Percentiles rank a stretch among this genome's conserved stretches.
These are phyloP conservation scores for Lactarius sanguifluus DNA, from an alignment of 768 basidiomycete species.

Conservation along the genomic window DNA sequence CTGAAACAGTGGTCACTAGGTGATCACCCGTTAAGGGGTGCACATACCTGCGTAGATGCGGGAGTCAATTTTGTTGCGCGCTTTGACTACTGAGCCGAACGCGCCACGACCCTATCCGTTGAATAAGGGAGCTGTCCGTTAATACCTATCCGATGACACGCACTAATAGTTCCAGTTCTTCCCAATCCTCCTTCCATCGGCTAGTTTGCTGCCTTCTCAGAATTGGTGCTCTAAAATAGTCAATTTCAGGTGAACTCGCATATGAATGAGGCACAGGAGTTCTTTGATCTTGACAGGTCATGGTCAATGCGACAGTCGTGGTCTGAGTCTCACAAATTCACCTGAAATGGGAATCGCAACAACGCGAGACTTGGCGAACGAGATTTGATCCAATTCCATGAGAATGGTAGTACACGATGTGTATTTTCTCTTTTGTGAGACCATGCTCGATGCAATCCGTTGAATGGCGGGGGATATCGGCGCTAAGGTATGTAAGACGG, in stretches of 20 bases:
- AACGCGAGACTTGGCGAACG: constrained; percentile 19
- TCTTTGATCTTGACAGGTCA: constrained; percentile 40
- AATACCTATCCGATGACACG: constrained; percentile 16
- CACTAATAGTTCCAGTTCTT: constrained; percentile 84
- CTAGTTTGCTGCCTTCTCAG: constrained; percentile 54
- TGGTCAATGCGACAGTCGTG: constrained; percentile 2
- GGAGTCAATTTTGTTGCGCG: constrained; percentile 82
- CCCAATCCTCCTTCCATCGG: constrained; percentile 92
- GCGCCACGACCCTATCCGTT: constrained; percentile 73
- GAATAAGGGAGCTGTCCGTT: neutral
- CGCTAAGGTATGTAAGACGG: constrained; percentile 39
- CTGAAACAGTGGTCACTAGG: constrained; percentile 38
- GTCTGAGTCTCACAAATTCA: constrained; percentile 9
- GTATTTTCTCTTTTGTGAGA: constrained; percentile 54
- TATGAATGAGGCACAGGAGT: constrained; percentile 50
- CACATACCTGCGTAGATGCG: constrained; percentile 75
- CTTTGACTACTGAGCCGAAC: constrained; percentile 95
- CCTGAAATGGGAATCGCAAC: constrained; percentile 36
- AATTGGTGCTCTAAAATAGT: constrained; percentile 53
- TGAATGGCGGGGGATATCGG: constrained; percentile 53
- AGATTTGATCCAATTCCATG: constrained; percentile 43
- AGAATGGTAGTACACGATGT: constrained; percentile 59
- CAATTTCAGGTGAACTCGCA: constrained; percentile 62
- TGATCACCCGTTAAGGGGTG: constrained; percentile 6
- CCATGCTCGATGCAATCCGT: constrained; percentile 57